Evolutionary conservation across 148 eudicot species (phyloP).

Genomic region (Chenopodium quinoa): DNA sequence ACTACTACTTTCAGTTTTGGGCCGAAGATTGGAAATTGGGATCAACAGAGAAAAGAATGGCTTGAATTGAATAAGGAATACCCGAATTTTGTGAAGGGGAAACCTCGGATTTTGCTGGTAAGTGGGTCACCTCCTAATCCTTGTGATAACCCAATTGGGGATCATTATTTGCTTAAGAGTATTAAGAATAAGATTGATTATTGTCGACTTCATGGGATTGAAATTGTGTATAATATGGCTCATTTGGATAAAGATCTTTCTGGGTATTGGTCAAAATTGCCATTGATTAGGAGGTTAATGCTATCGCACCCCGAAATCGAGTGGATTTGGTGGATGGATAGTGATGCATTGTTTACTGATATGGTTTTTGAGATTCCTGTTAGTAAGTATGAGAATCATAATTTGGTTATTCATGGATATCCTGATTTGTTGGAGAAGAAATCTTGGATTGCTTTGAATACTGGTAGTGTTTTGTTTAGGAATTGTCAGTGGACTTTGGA

Average conservation of each 20-base stretch:
- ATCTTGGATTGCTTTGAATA: conserved; percentile 85
- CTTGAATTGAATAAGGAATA: conserved; percentile 37
- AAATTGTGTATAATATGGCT: conserved; percentile 75
- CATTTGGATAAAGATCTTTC: conserved; percentile 66
- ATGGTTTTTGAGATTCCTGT: conserved; percentile 75
- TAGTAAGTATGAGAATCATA: conserved; percentile 43
- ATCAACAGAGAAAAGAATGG: conserved; percentile 45
- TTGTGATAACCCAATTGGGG: conserved; percentile 82
- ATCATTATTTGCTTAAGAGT: conserved; percentile 70
- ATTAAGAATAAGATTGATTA: conserved; percentile 88
- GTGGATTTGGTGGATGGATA: conserved; percentile 92
- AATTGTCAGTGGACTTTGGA: conserved; percentile 89
- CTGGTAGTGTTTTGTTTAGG: conserved; percentile 77
- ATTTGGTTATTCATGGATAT: conserved; percentile 77
- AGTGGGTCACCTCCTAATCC: conserved; percentile 77
- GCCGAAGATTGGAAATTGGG: conserved; percentile 62
- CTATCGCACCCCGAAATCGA: conserved; percentile 81
- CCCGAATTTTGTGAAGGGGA: conserved; percentile 41
- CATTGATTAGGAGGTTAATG: conserved; percentile 68
- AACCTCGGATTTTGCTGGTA: conserved; percentile 53
- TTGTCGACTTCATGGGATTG: conserved; percentile 75
- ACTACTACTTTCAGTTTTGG: conserved; percentile 50
- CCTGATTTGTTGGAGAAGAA: conserved; percentile 71
- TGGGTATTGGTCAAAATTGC: conserved; percentile 82
- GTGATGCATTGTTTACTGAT: conserved; percentile 90